These are phyloP conservation scores for Sporothrix sp. DNA, from an alignment of 2,329 filamentous ascomycete species.

Conservation along the genomic window DNA sequence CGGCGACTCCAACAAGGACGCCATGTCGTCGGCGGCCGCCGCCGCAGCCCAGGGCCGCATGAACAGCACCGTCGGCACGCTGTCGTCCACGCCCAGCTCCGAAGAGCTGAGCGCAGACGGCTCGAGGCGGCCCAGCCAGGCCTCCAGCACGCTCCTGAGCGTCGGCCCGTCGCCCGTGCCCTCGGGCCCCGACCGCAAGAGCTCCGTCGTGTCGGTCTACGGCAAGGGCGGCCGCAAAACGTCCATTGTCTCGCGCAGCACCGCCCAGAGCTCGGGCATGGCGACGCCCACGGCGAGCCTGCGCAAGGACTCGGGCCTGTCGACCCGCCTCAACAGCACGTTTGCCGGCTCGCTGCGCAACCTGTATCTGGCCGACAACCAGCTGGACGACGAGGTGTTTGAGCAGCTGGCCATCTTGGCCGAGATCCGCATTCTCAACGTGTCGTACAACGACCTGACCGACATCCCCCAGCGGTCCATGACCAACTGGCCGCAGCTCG, in stretches of 20 bases:
- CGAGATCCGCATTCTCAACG: constrained; percentile 79
- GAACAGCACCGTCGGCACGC: constrained; percentile 29
- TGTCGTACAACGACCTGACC: constrained; percentile 90
- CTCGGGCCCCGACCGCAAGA: constrained; percentile 57
- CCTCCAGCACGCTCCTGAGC: constrained; percentile 65
- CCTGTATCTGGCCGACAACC: constrained; percentile 85
- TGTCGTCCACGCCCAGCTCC: constrained; percentile 57
- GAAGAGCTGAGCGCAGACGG: constrained; percentile 60
- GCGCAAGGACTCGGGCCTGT: constrained; percentile 84
- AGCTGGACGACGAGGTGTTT: constrained; percentile 89
- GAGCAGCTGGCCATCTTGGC: constrained; percentile 75
- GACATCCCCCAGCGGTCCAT: constrained; percentile 86
- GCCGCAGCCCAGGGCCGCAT: constrained; percentile 28
- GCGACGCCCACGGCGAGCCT: constrained; percentile 43
- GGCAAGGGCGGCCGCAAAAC: constrained; percentile 75
- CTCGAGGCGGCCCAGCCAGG: constrained; percentile 69
- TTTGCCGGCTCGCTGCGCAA: constrained; percentile 81
- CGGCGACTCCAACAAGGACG: constrained; percentile 29
- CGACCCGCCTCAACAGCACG: constrained; percentile 68
- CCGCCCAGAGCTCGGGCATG: constrained; percentile 37
- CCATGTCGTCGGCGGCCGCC: constrained; percentile 23
- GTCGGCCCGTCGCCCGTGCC: constrained; percentile 63
- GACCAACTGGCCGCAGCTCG: constrained; percentile 78
- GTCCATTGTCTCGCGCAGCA: constrained; percentile 63
- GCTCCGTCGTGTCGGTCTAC: constrained; percentile 72